Conservation (phyloP, 108 stramenopile species). For the Halocafeteria seosinensis region DNA sequence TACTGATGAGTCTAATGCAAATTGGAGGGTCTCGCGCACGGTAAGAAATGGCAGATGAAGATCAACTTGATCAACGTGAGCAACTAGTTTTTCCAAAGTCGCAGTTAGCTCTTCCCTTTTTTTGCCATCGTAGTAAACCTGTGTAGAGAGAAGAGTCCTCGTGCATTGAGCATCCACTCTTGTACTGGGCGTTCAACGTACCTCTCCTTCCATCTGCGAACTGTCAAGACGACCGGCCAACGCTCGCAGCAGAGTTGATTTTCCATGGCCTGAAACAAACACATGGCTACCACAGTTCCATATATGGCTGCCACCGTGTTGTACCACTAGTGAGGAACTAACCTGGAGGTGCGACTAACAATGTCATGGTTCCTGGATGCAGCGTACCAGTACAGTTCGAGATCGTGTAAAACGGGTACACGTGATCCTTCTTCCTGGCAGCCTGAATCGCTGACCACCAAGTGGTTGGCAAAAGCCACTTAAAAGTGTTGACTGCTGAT, state of each 20-base stretch:
- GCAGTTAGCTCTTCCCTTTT: not conserved
- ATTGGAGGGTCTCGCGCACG: constrained; percentile 10
- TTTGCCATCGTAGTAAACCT: not conserved
- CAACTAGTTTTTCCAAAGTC: not conserved
- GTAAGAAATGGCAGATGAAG: constrained; percentile 6
- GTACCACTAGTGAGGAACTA: too few relatives aligned
- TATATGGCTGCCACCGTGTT: too few relatives aligned
- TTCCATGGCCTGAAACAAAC: too few relatives aligned
- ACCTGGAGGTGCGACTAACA: too few relatives aligned
- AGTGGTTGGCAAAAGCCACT: too few relatives aligned
- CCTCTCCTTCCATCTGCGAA: not conserved
- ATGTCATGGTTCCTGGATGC: not conserved
- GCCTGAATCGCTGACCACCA: too few relatives aligned
- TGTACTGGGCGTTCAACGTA: not conserved
- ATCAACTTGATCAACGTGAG: constrained; percentile 1
- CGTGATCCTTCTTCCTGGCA: too few relatives aligned
- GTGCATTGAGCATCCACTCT: not conserved
- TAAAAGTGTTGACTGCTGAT: too few relatives aligned
- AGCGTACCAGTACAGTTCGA: not conserved
- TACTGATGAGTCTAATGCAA: not conserved
- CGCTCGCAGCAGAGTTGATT: not conserved
- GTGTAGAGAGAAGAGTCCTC: not conserved
- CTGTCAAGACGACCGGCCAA: not conserved
- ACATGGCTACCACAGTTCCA: too few relatives aligned
- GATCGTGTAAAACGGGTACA: too few relatives aligned